Base-by-base conservation (phyloP, 2,329 filamentous ascomycete genomes). In the Arachnomyces sp. region DNA sequence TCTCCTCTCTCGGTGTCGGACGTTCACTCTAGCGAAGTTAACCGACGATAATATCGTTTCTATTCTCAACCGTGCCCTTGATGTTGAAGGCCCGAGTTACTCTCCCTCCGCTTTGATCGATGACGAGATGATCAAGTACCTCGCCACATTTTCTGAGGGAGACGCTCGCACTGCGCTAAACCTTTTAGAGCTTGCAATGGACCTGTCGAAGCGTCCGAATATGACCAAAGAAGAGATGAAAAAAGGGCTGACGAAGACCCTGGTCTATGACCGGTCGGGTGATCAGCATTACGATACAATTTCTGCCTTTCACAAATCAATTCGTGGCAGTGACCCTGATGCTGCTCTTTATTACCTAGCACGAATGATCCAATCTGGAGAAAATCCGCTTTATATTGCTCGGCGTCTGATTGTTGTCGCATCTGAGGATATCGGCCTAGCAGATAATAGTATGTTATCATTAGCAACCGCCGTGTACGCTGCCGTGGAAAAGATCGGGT, bases 281-380 rank as follows among this genome's bases (percentile, higher is more conserved):
- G 92, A 98, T 63, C 87, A 95, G 60, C 92, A 96, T 66, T 98
- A 96, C 68, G 90, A 98, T 59, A 92, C 86, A 39, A 96, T 98
- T 55, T 94, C 86, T 1, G 92, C 92, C 21, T 92, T 96, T 53
- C 92, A 96, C 73, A 98, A 98, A 56, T 88, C 88, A 2, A 82
- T 96, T 7, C 84, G 92, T 34, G 92, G 92, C 31, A 84, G 80
- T 40, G 82, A 95, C 55, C 64, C 90, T 0, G 85, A 96, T 60
- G 92, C 90, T 0, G 77, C 90, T 0, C 74, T 98, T 1, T 98
- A 96, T 68, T 98, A 96, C 61, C 78, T 98, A 2, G 86, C 86
- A 0, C 82, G 92, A 28, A 98, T 98, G 92, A 77, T 98, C 4
- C 84, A 94, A 55, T 92, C 86, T 0, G 90, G 90, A 44, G 90